Conservation (phyloP, 768 basidiomycete species). For the Krasilnikovozyma curviuscula region DNA sequence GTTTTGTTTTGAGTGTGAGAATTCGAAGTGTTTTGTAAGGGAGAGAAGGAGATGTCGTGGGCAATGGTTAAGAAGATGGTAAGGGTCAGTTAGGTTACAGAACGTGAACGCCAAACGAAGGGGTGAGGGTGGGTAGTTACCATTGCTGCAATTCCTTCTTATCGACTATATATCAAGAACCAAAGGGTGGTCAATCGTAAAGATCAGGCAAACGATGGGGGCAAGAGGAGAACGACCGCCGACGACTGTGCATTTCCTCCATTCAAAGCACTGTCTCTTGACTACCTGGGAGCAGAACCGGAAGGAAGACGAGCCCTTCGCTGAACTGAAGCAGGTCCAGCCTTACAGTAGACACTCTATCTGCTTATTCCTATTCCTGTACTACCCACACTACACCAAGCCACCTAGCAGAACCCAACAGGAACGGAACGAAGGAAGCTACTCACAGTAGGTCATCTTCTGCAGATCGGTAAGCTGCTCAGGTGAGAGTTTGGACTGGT, state of each 20-base stretch:
- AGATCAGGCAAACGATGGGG: neutral
- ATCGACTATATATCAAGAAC: constrained; percentile 41
- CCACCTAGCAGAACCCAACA: neutral
- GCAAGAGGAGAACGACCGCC: constrained; percentile 8
- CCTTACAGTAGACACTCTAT: too few relatives aligned
- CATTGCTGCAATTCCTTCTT: constrained; percentile 95
- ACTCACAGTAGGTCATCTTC: constrained; percentile 88
- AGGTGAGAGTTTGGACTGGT: constrained; percentile 80
- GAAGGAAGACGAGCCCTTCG: too few relatives aligned
- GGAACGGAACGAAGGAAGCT: constrained; percentile 12
- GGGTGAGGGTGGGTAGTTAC: constrained; percentile 26
- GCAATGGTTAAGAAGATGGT: neutral
- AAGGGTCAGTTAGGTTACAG: neutral
- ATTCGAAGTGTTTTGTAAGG: neutral
- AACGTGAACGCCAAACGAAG: neutral
- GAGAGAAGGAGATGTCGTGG: neutral
- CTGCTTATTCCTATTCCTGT: too few relatives aligned
- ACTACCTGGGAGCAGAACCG: too few relatives aligned
- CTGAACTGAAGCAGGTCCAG: too few relatives aligned
- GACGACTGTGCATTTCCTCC: neutral
- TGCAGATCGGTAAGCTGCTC: constrained; percentile 89
- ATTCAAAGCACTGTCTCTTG: constrained; percentile 20
- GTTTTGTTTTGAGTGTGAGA: too few relatives aligned
- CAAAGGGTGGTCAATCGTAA: constrained; percentile 8
- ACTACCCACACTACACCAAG: too few relatives aligned